These are phyloP conservation scores for Ustilago nuda DNA, from an alignment of 1,284 basidiomycete species.

Conservation along the genomic window DNA sequence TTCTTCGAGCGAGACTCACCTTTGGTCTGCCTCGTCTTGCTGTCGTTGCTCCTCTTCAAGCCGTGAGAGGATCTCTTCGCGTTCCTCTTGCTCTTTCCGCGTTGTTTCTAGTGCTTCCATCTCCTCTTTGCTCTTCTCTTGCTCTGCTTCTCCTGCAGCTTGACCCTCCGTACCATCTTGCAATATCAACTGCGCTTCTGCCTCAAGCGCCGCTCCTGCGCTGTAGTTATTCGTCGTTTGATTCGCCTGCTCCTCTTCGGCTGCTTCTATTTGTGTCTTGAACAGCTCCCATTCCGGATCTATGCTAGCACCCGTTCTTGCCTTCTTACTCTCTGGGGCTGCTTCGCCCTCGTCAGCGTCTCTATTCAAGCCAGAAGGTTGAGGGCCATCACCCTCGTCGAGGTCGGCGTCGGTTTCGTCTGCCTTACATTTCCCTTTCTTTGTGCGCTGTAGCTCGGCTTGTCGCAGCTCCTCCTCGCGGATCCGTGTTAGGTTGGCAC, in stretches of 20 bases:
- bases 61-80: constrained; percentile 57
- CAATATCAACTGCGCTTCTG: constrained; percentile 51
- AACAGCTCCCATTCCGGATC: constrained; percentile 61
- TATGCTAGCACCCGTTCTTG: constrained; percentile 18
- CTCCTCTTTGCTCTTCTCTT: constrained; percentile 31
- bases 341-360: not conserved
- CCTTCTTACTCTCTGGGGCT: constrained; percentile 23
- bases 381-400: not conserved
- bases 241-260: constrained; percentile 1
- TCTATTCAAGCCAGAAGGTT: not conserved
- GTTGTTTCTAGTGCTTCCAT: constrained; percentile 41
- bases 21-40: constrained; percentile 60
- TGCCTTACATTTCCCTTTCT: constrained; percentile 49
- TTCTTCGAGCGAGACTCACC: constrained; percentile 26
- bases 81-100: constrained; percentile 50
- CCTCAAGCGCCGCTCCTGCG: constrained; percentile 52
- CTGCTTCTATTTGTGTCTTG: constrained; percentile 44
- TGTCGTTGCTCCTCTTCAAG: constrained; percentile 60
- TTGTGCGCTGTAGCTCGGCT: constrained; percentile 29
- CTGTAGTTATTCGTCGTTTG: not conserved
- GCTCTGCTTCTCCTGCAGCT: constrained; percentile 9
- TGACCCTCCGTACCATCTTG: not conserved
- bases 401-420: constrained; percentile 10
- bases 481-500: constrained; percentile 30
- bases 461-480: constrained; percentile 31